Evolutionary conservation across 2,329 filamentous ascomycete species (phyloP), one percentile per base, ranked within the genome.

Genomic region (Colletotrichum chlorophyti): DNA sequence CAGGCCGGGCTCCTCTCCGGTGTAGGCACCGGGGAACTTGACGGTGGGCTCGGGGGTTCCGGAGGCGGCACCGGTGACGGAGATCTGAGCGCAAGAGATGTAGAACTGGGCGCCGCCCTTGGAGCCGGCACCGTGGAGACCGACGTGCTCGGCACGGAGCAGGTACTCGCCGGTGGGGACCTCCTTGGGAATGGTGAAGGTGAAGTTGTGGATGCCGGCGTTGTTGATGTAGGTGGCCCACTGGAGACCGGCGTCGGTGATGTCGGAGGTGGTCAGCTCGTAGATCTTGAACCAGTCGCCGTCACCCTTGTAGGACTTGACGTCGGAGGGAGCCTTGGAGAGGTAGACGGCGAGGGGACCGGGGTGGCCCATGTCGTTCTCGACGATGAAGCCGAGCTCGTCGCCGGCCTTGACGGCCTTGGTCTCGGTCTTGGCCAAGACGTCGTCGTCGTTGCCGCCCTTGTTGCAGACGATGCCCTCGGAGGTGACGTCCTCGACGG

Each of bases 341-440:
- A 75, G 62, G 66, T 74, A 74, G 41, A 75, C 72, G 11, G 69
- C 64, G 7, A 75, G 66, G 9, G 75, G 74, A 21, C 74, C 74
- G 14, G 72, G 73, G 68, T 76, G 74, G 15, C 68, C 68, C 29
- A 79, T 65, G 21, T 70, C 63, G 19, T 64, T 58, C 43, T 68
- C 68, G 43, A 76, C 69, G 4, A 71, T 69, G 68, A 79, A 79
- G 34, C 76, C 76, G n/a, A 79, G 67, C 26, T 70, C 68, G 43
- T 76, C 70, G 29, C 75, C 75, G n/a, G 75, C 66, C 5, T 68
- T 64, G 37, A 77, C 72, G 29, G 67, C 63, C 63, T 71, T 65
- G 10, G 73, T 76, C 50, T 66, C 63, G 32, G 73, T 76, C 58
- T 69, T 70, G 46, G 72, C 67, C 27, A 70, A 68, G 63, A 73